Base-by-base conservation (phyloP, 495 filamentous ascomycete species). In the Trichoderma orchidacearum region DNA sequence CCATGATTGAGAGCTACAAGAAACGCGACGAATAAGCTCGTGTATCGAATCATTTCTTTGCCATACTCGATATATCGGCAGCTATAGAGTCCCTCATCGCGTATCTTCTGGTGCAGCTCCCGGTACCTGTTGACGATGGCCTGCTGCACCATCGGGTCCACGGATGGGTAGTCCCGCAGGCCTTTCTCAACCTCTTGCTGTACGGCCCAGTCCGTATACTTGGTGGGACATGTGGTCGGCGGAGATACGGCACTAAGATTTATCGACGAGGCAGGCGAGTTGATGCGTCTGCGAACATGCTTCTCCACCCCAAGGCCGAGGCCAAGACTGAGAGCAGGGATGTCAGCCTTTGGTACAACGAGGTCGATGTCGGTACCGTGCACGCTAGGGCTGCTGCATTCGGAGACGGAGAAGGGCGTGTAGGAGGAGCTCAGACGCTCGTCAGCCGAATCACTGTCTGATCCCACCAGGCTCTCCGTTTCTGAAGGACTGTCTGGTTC, bases 351-450 rank as follows among this genome's bases (percentile, higher is more conserved):
- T 52, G 30, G 67, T 61, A 4, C 27, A 21, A 53, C 15, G 15
- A 21, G 17, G 71, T 64, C n/a, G n/a, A n/a, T n/a, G 18, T 48
- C 41, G 21, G 27, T 13, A 11, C 41, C 21, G 21, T 25, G 5
- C 41, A 48, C 11, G 8, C n/a, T 23, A 27, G 32, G 30, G 21
- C 15, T 30, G 28, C 51, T 31, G 7, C 51, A 53, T 25, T 35
- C n/a, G 8, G 23, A 27, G 3, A 34, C 5, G 8, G 53, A 34
- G 3, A 17, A 8, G n/a, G 30, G 17, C 38, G 75, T 73, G 9
- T 56, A 30, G 65, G 82, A 79, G 56, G 83, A 83, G 29, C 81
- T 64, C 2, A 78, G 78, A 9, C 80, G 80, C 23, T 71, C 74
- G 56, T 34, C 38, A 6, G 64, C 70, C 23, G 68, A 66, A 17